Percentiles rank a stretch among this genome's conserved stretches.
Conservation (phyloP, 2,329 filamentous ascomycete genomes). For the Fusarium verrucosum region DNA sequence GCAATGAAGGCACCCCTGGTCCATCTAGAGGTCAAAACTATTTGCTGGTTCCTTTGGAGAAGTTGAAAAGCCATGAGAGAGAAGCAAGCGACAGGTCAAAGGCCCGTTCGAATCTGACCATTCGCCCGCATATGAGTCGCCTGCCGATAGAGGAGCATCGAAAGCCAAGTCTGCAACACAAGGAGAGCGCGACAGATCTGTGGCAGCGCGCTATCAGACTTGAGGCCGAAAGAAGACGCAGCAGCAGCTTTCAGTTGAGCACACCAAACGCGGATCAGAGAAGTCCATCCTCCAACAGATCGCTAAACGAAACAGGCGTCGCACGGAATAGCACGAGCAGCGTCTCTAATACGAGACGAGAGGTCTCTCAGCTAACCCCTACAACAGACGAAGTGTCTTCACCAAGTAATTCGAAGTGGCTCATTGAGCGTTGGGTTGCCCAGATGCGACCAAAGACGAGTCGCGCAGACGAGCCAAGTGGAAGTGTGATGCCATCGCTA, state of each 20-base stretch:
- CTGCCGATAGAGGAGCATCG: conserved; percentile 12
- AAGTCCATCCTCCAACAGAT: neutral
- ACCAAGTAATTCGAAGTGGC: conserved; percentile 20
- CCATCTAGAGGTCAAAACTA: neutral
- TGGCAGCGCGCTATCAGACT: conserved; percentile 44
- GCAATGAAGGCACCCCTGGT: neutral
- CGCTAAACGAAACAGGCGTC: neutral
- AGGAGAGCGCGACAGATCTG: conserved; percentile 41
- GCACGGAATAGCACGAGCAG: conserved; percentile 6
- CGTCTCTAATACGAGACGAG: neutral
- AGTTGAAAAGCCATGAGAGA: neutral
- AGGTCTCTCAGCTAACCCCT: conserved; percentile 22
- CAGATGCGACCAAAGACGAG: conserved; percentile 23
- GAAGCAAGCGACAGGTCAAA: conserved; percentile 20
- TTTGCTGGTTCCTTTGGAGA: neutral
- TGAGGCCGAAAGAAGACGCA: conserved; percentile 36
- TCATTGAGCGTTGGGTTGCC: conserved; percentile 35
- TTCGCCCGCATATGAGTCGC: conserved; percentile 21
- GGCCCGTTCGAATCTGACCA: conserved; percentile 29
- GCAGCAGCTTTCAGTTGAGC: conserved; percentile 14
- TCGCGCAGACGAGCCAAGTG: neutral
- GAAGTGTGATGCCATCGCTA: neutral
- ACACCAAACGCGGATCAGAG: conserved; percentile 1
- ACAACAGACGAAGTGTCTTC: conserved; percentile 23
- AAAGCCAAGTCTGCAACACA: conserved; percentile 14